Base-by-base conservation (phyloP, 2,329 filamentous ascomycete genomes). In the Elsinoe necatrix region DNA sequence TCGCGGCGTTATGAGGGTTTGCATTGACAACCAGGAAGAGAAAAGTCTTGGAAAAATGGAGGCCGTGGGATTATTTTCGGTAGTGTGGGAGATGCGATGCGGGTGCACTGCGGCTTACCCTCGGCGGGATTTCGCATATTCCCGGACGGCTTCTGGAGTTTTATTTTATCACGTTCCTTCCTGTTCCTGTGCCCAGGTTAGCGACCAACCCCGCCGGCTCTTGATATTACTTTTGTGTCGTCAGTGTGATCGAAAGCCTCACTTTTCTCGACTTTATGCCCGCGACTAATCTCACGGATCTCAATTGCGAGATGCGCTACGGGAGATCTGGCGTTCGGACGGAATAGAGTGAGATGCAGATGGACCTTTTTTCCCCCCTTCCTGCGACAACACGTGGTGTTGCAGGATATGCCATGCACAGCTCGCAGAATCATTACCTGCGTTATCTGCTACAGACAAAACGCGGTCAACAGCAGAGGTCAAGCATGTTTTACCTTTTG, bases 221-320 rank as follows among this genome's bases (percentile, higher is more conserved):
- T 52, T 52, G 29, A 52, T 52, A 52, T 52, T 52, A 39, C n/a
- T 39, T 52, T 52, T 52, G 29, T 52, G 29, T 52, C 48, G 48
- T 52, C 48, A 52, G 20, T 37, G 21, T 52, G 48, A 52, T n/a
- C 29, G 31, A 52, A 37, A 52, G 48, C 29, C 20, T 52, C 48
- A 23, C 31, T 52, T 34, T 37, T 3, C 12, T 12, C 34, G 34
- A 37, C 34, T 37, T 37, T 37, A 37, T 48, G 16, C 43, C 43
- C 43, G 21, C 29, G 43, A 48, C 43, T 43, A 48, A 48, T 29
- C 23, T 52, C 18, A 31, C 48, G 48, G 48, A 52, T 52, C 48
- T 52, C 48, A 52, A 52, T 52, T 52, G 48, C 48, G 48, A 52
- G 31, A 39, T 39, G 48, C 31, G 29, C 48, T 52, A 37, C 31